Conservation (phyloP, 768 basidiomycete species). For the Hemileccinum rubropunctum region DNA sequence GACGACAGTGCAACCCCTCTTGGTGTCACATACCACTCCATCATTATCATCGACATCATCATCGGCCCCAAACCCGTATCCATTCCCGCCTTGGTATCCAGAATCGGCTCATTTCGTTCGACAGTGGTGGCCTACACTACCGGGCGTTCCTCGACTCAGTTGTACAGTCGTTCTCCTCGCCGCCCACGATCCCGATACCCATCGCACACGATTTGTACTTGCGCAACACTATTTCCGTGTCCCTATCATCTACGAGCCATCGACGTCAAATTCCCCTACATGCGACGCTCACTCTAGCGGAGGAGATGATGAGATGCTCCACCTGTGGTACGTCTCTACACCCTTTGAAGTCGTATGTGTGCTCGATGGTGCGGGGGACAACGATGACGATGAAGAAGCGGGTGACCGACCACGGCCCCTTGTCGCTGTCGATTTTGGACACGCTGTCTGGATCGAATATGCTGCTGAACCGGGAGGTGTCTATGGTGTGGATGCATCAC, state of each 20-base stretch:
- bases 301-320: slow-evolving; percentile 55
- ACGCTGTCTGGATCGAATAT: slow-evolving; percentile 81
- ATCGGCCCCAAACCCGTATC: slow-evolving; percentile 54
- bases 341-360: slow-evolving; percentile 74
- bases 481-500: slow-evolving; percentile 28
- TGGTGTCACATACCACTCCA: neutral
- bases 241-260: slow-evolving; percentile 40
- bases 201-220: slow-evolving; percentile 59
- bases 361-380: slow-evolving; percentile 37
- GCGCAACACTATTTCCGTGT: slow-evolving; percentile 78
- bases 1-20: neutral
- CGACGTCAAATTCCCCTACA: slow-evolving; percentile 5
- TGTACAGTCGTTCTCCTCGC: slow-evolving; percentile 71
- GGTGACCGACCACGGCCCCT: slow-evolving; percentile 59
- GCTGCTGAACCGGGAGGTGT: slow-evolving; percentile 31
- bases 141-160: slow-evolving; percentile 61
- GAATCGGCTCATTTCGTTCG: slow-evolving; percentile 76
- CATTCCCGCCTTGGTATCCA: slow-evolving; percentile 66
- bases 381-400: slow-evolving; percentile 30
- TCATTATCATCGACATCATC: neutral
- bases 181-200: slow-evolving; percentile 57
- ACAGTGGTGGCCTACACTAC: slow-evolving; percentile 76
- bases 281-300: neutral
- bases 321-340: slow-evolving; percentile 66
- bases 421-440: slow-evolving; percentile 85